Conservation (phyloP, 257 asterid genomes). For the Leonotis leonurus region DNA sequence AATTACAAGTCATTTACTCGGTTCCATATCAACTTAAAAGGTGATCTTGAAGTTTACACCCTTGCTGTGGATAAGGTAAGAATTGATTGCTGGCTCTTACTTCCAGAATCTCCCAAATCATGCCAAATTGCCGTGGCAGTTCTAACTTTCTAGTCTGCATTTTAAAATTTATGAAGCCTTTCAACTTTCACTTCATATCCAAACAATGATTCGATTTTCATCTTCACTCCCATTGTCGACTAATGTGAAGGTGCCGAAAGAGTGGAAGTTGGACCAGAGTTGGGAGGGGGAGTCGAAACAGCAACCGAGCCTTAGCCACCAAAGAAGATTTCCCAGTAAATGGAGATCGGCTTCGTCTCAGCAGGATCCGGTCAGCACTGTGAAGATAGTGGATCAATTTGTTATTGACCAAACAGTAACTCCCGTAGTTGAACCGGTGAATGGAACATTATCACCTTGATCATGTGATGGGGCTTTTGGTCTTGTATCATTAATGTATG, state of each 20-base stretch:
- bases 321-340: constrained; percentile 75
- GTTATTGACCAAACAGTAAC: constrained; percentile 44
- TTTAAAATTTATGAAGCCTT: too few relatives aligned
- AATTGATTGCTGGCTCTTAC: not conserved
- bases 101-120: not conserved
- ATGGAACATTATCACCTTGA: constrained; percentile 52
- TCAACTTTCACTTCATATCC: too few relatives aligned
- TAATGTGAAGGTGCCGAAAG: constrained; percentile 72
- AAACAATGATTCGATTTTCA: too few relatives aligned
- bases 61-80: constrained; percentile 96
- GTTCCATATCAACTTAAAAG: constrained; percentile 59
- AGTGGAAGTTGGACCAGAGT: constrained; percentile 88
- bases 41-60: constrained; percentile 89
- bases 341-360: constrained; percentile 63
- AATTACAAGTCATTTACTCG: constrained; percentile 95
- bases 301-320: constrained; percentile 47
- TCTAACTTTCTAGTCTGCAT: not conserved
- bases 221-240: not conserved
- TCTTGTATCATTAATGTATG: constrained; percentile 12
- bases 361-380: constrained; percentile 73
- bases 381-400: constrained; percentile 72
- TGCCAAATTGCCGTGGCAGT: too few relatives aligned
- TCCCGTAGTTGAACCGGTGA: constrained; percentile 28
- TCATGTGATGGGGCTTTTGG: not conserved
- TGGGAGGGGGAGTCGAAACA: constrained; percentile 74